Evolutionary conservation across 345 rosid genomes (phyloP), one percentile per base, ranked within the genome.

Genomic region (Salix exigua): DNA sequence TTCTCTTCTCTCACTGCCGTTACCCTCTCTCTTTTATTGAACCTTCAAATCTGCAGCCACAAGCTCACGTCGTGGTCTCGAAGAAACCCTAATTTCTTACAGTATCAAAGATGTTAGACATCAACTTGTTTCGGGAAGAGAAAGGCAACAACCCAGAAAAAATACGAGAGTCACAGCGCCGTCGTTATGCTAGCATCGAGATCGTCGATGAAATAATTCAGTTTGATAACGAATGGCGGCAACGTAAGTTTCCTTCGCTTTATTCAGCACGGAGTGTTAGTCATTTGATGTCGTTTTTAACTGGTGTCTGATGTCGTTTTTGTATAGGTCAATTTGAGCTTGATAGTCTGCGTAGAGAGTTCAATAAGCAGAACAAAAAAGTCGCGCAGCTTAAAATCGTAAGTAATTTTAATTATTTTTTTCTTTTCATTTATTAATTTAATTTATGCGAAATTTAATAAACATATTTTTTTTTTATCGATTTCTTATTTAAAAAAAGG

Each of bases 201-300:
- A 44, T 89, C 65, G 94, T 94, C 63, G 95, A 91, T 72, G 94
- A 88, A 82, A 89, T 94, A 66, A 87, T 94, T 63, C 53, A 51
- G 25, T 93, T 89, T 66, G 98, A 94, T 81, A 87, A 88, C 82
- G 88, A 85, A 53, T 91, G 94, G 97, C 91, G 97, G 73, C 88
- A 87, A 62, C 85, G 98, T 92, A 87, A 11, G 37, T 19, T 7
- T 42, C 9, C 48, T 5, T 11, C 3, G 1, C 11, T 62, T 11
- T 31, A 18, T 21, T 66, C 23, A 33, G 6, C 5, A 16, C 16
- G 12, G 18, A 12, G 31, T 2, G 18, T 1, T 28, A 16, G 5
- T 71, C 4, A 7, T 50, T 64, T 5, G 21, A 37, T 38, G 13
- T 42, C 4, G 21, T 16, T 51, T 50, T 68, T 75, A 82, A 73